Base-by-base conservation (phyloP, 495 filamentous ascomycete species). In the Penicillium robsamsonii region DNA sequence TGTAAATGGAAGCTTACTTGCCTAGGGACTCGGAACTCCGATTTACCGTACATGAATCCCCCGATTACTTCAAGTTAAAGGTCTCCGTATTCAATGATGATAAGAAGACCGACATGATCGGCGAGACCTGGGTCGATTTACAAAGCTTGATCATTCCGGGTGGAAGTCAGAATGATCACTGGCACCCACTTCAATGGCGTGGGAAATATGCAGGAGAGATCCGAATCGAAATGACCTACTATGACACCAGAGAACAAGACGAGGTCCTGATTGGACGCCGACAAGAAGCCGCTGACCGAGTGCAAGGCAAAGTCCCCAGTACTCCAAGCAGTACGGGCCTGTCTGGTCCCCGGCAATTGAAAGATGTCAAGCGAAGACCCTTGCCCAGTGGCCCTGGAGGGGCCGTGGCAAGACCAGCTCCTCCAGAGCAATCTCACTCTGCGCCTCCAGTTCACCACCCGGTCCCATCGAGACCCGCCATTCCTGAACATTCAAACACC, bases 11-110 rank as follows among this genome's bases (percentile, higher is more conserved):
- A 46, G 58, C 49, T 59, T 35, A 70, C 75, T 47, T 31, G 3
- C 30, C 13, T 65, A 98, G 94, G 94, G 94, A 99, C 68, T 91
- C 97, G 66, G 94, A 99, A 71, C 82, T 99, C 31, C 90, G 95
- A 43, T 99, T 96, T 63, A 90, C 82, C 42, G 94, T 99, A 41
- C 92, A 96, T 76, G 92, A 97, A 65, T 97, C 92, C 11, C 86
- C 92, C 3, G 94, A 99, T 64, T 99, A 97, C 75, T 88, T 88
- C 66, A 88, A 89, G 60, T 77, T 99, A 33, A 97, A 99, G 70
- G 82, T 97, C 15, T 95, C 92, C 5, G 86, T 96, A 5, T 97
- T 97, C 79, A 97, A 96, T 68, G 93, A 98, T 64, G 93, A 98
- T 69, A 96, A 95, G 73, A 92, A 86, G 74, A 96, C 92, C 0